Evolutionary conservation across 164 flowering plant genomes (phyloP).

Genomic region (Akebia trifoliata): DNA sequence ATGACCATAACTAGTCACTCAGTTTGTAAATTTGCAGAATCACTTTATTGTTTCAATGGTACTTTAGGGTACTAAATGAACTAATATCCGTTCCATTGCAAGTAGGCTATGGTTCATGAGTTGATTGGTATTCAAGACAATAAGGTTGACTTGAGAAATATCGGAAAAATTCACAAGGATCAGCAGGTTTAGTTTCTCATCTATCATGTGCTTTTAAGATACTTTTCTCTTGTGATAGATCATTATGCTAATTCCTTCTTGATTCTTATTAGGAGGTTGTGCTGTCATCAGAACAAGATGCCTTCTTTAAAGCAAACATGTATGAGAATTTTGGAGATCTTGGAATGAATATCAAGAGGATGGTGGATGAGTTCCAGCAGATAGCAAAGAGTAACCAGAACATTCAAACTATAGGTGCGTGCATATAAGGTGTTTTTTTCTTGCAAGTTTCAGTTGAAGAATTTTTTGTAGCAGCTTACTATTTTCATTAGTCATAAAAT

Average conservation of each 20-base stretch:
- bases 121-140: slow-evolving; percentile 88
- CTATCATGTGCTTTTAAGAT: background rate
- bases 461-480: background rate
- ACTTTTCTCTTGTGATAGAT: background rate
- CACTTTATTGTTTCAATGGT: background rate
- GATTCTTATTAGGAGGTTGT: slow-evolving; percentile 73
- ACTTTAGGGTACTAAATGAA: too few relatives aligned
- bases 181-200: slow-evolving; percentile 58
- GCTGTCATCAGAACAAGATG: slow-evolving; percentile 88
- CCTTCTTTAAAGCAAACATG: slow-evolving; percentile 91
- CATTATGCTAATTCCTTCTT: slow-evolving; percentile 8
- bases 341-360: slow-evolving; percentile 87
- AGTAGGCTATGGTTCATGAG: slow-evolving; percentile 97
- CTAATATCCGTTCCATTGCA: background rate
- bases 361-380: slow-evolving; percentile 99
- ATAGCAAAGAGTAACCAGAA: slow-evolving; percentile 88
- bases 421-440: slow-evolving; percentile 11
- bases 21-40: background rate
- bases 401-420: slow-evolving; percentile 94
- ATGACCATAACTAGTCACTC: background rate
- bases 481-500: background rate
- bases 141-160: slow-evolving; percentile 67
- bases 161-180: slow-evolving; percentile 65
- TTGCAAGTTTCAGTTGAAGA: background rate
- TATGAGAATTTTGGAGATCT: slow-evolving; percentile 97